Evolutionary conservation across 2,329 filamentous ascomycete species (phyloP), one percentile per base, ranked within the genome.

Genomic region (Fusarium pseudograminearum): DNA sequence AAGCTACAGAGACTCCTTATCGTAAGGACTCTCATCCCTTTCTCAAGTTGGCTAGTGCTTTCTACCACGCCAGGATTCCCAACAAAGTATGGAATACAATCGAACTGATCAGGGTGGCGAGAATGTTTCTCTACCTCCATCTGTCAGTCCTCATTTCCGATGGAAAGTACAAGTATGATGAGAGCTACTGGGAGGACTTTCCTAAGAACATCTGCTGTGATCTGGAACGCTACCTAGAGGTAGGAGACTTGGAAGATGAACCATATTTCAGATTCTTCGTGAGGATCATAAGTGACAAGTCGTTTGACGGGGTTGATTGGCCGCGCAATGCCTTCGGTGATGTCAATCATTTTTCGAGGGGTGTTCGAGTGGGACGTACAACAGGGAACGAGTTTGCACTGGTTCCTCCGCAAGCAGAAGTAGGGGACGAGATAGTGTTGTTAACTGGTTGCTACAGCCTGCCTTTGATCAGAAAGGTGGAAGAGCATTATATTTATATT

Each of bases 401-500:
- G 1, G 33, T 34, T 34, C 7, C 33, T 9, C 33, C 16, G 4
- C 33, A 34, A 18, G 33, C 33, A 10, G 18, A 34, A 34, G 33
- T 4, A 34, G 33, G 16, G 16, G 33, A 34, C 3, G 16, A 34
- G 0, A 34, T 34, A 34, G 33, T 34, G 8, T 10, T 34, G 5
- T 4, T 34, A 0, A 4, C 4, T 18, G 33, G 33, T 1, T 9
- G 9, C 16, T 10, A 16, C 3, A 16, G 2, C 0, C 7, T 34
- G 1, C 16, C 33, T 18, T 4, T 34, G 8, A 34, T 34, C 4
- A 5, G 33, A 34, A 34, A 34, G 16, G 33, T 34, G 5, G 33
- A 18, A 1, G 33, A 34, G 5, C 33, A 34, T 9, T 34, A 10
- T 10, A 16, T 34, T 0, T 34, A 18, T 1, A 10, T 34, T 18